These are phyloP conservation scores for Scheffersomyces insectosa DNA, from an alignment of 1,139 yeast species.

Conservation along the genomic window DNA sequence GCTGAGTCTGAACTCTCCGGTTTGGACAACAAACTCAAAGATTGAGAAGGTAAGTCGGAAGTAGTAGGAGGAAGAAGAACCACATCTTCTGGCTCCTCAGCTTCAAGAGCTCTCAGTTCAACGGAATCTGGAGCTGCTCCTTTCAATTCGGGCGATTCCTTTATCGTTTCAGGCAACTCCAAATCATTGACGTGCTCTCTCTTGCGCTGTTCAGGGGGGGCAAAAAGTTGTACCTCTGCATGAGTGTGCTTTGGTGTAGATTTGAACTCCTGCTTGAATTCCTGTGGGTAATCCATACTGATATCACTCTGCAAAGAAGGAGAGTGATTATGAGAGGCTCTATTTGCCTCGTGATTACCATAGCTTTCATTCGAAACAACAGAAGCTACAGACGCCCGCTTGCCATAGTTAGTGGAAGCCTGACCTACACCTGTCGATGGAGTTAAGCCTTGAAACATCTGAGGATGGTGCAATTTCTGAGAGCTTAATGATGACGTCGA, in stretches of 20 bases:
- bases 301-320: slow-evolving; percentile 36
- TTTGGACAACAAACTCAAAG: slow-evolving; percentile 7
- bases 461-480: slow-evolving; percentile 1
- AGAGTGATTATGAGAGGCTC: slow-evolving; percentile 21
- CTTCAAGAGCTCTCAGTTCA: neutral
- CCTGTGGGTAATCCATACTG: slow-evolving; percentile 33
- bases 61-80: neutral
- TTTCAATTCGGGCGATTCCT: slow-evolving; percentile 12
- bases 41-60: slow-evolving; percentile 3
- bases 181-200: neutral
- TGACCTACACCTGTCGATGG: slow-evolving; percentile 1
- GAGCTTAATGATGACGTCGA: slow-evolving; percentile 15
- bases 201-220: neutral
- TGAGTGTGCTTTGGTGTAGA: slow-evolving; percentile 7
- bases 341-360: slow-evolving; percentile 14
- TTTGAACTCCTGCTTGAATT: slow-evolving; percentile 19
- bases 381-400: slow-evolving; percentile 28
- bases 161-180: slow-evolving; percentile 10
- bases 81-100: too few relatives aligned
- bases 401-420: slow-evolving; percentile 6
- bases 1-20: slow-evolving; percentile 1
- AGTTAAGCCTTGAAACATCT: neutral
- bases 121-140: neutral
- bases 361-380: slow-evolving; percentile 24
- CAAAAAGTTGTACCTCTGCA: neutral